phyloP scores from a whole-genome alignment of 1,139 yeast species.

The Eremothecium cymbalariae region DNA sequence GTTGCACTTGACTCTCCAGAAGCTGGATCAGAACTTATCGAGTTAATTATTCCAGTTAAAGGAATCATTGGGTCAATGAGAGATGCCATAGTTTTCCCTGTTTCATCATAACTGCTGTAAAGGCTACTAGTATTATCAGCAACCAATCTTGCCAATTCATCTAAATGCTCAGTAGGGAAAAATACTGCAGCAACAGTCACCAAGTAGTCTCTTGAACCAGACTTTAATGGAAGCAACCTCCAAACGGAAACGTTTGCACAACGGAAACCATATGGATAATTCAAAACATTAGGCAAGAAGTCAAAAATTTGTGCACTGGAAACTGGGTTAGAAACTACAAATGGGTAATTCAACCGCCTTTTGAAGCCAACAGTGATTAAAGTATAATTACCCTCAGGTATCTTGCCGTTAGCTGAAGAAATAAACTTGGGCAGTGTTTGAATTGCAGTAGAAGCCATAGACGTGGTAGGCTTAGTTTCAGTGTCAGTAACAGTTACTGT shows the following conservation, averaged over 20 bases:
- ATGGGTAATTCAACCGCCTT: conserved; percentile 58
- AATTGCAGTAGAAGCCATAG: conserved; percentile 37
- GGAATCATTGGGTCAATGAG: conserved; percentile 62
- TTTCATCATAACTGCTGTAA: conserved; percentile 43
- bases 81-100: conserved; percentile 42
- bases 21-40: no score
- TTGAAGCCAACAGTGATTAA: conserved; percentile 66
- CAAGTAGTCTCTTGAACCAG: conserved; percentile 42
- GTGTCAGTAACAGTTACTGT: conserved; percentile 20
- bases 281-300: conserved; percentile 52
- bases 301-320: conserved; percentile 72
- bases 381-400: conserved; percentile 37
- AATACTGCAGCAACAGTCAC: conserved; percentile 73
- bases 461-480: conserved; percentile 26
- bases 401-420: conserved; percentile 39
- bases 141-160: conserved; percentile 39
- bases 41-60: conserved; percentile 42
- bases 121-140: conserved; percentile 40
- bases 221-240: conserved; percentile 58
- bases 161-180: conserved; percentile 48
- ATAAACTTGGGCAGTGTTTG: conserved; percentile 64
- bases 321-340: conserved; percentile 56
- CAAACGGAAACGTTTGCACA: conserved; percentile 43
- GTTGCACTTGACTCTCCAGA: conserved; percentile 5
- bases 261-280: conserved; percentile 41